Evolutionary conservation across 2,329 filamentous ascomycete genomes (phyloP), one percentile per base, ranked within the genome.

Genomic region (Metarhizium anisopliae): DNA sequence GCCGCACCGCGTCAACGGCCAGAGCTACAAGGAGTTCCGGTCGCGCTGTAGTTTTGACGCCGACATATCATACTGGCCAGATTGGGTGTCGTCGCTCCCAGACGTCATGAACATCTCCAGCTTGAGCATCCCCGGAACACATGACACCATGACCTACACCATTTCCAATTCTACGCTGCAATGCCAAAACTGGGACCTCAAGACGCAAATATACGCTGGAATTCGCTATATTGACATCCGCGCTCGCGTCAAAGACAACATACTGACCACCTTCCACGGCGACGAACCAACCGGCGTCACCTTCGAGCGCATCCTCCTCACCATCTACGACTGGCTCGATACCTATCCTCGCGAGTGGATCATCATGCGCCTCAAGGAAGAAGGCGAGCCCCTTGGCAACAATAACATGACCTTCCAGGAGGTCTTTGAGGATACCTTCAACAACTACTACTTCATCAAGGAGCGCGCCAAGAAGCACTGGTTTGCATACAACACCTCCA

Each of bases 61-160:
- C 42, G 62, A 69, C 56, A 59, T 59, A 35, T 63, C 65, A 38
- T 59, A 66, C 47, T 63, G 70, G 36, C 63, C 70, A 6, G 54
- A 59, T 42, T 79, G 77, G 77, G 78, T 78, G 77, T 64, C 65
- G 20, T 52, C 52, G 6, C 62, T 79, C 11, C 73, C 74, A 32
- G 73, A 78, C 63, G 58, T 65, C 30, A 65, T 69, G 40, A 67
- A 65, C 50, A 64, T 80, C 38, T 69, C 74, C 36, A 70, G 65
- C 52, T 68, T 80, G 47, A 77, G 76, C 50, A 72, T 80, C 56
- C 78, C 77, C 0, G 78, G 78, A 35, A 79, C 77, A 2, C 77
- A 80, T 66, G 77, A 80, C 63, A 79, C 77, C 29, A 74, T 80
- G 73, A 79, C 78, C 18, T 76, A 74, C 59, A 63, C 66, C 49